Evolutionary conservation across 2,329 filamentous ascomycete species (phyloP), one percentile per base, ranked within the genome.

Genomic region (Teratosphaeria zuluensis): DNA sequence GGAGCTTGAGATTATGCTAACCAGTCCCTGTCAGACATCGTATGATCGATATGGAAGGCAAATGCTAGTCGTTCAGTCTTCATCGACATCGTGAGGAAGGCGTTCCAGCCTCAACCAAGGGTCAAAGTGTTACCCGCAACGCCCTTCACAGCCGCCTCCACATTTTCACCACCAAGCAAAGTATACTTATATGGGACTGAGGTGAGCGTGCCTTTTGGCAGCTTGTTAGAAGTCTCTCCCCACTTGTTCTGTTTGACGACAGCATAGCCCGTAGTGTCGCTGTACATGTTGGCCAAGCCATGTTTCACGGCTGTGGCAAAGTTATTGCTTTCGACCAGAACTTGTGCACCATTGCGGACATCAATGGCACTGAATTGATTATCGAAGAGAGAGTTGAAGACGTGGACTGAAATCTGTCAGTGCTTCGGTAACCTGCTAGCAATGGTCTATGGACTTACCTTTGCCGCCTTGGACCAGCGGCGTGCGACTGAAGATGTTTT

Each of bases 381-480:
- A 12, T 53, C 51, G 19, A 53, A 53, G n/a, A 32, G 12, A 7
- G 56, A 57, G 46, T 51, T 53, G 21, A 57, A 51, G 56, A 57
- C 28, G 28, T 57, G 51, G n/a, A 16, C 35, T 38, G 14, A 11
- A 12, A 16, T 42, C 35, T 12, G 35, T 42, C 11, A 42, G 35
- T 42, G 35, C 35, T 2, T 14, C 7, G 14, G 4, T 42, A 12
- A 14, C 5, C n/a, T 16, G 35, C 35, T 42, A 16, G 35, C 12
- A n/a, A 16, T 16, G 14, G 1, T 16, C 12, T 42, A 14, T 14
- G 1, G 5, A 16, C 48, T 19, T 52, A 21, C 48, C 48, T 3
- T 82, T 86, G 31, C 85, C 85, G 74, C 88, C 88, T 64, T 85
- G 84, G 70, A 87, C 69, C 3, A 80, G 82, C 4, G 86, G 85